Evolutionary conservation across 2,329 filamentous ascomycete genomes (phyloP).

Genomic region (Alternaria brassicicola): DNA sequence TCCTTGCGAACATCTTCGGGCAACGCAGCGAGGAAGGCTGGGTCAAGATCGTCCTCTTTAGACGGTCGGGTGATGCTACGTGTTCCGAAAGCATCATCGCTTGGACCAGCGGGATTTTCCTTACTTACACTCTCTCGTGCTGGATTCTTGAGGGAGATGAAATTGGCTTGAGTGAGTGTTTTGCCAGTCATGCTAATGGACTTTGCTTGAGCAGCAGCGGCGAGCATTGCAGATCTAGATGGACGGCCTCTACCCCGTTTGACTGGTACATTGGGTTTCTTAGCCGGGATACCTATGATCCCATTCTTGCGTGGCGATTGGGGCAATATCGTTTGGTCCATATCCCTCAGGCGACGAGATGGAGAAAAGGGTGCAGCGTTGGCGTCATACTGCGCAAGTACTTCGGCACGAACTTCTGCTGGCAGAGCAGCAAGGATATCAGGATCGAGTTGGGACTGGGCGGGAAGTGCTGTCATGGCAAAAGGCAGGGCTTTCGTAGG

Average conservation of each 20-base stretch:
- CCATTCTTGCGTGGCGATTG: conserved; percentile 61
- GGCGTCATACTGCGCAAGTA: conserved; percentile 71
- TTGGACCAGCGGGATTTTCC: conserved; percentile 24
- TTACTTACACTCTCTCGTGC: conserved; percentile 16
- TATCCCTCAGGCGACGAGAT: conserved; percentile 45
- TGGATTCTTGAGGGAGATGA: conserved; percentile 57
- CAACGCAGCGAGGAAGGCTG: conserved; percentile 79
- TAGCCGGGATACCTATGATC: conserved; percentile 55
- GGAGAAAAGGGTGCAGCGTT: conserved; percentile 32
- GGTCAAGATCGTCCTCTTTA: conserved; percentile 39
- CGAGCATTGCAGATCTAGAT: conserved; percentile 46
- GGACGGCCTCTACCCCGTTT: conserved; percentile 68
- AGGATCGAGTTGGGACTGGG: conserved; percentile 80
- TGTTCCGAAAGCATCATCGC: conserved; percentile 35
- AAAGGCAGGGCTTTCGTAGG: conserved; percentile 31
- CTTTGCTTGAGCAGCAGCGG: conserved; percentile 59
- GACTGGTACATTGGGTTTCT: conserved; percentile 63
- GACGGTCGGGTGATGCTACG: not conserved
- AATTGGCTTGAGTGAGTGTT: conserved; percentile 73
- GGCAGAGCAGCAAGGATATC: conserved; percentile 85
- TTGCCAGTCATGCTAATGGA: conserved; percentile 34
- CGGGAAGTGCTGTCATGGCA: conserved; percentile 55
- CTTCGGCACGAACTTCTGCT: conserved; percentile 81
- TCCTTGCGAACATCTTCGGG: conserved; percentile 72
- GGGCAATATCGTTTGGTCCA: conserved; percentile 38